A percentile compares a stretch with the other conserved stretches of the same genome.
Conservation (phyloP, 441 rosid species). For the Populus trichocarpa region DNA sequence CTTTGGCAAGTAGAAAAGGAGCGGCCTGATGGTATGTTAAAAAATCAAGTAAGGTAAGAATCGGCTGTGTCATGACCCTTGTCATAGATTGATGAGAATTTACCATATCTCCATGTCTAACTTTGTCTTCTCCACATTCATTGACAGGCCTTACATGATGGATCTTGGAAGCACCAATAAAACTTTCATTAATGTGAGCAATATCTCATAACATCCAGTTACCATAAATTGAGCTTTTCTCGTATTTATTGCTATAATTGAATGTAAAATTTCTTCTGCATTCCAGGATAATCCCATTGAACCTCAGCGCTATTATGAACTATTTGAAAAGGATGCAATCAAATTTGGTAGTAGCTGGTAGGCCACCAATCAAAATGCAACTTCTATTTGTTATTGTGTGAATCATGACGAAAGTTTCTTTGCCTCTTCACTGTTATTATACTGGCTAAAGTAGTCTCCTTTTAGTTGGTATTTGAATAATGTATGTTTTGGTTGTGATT, state of each 20-base stretch:
- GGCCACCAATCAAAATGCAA: constrained; percentile 12
- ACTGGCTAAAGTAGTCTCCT: background rate
- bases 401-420: background rate
- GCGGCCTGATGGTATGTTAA: constrained; percentile 61
- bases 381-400: background rate
- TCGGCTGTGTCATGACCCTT: background rate
- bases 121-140: constrained; percentile 11
- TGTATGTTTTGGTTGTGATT: background rate
- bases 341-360: constrained; percentile 96
- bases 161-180: constrained; percentile 97
- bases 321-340: constrained; percentile 81
- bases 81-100: background rate
- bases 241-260: constrained; percentile 10
- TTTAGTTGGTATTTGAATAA: background rate
- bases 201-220: constrained; percentile 18
- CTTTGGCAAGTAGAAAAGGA: constrained; percentile 76
- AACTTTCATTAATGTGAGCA: constrained; percentile 75
- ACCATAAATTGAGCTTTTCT: background rate
- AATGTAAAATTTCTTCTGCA: constrained; percentile 18
- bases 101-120: background rate
- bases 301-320: constrained; percentile 87
- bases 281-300: constrained; percentile 80
- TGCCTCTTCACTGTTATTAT: constrained; percentile 1
- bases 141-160: constrained; percentile 80
- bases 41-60: constrained; percentile 63